phyloP scores from a whole-genome alignment of 192 early-diverging fungal genomes.

The Coemansia sp. region DNA sequence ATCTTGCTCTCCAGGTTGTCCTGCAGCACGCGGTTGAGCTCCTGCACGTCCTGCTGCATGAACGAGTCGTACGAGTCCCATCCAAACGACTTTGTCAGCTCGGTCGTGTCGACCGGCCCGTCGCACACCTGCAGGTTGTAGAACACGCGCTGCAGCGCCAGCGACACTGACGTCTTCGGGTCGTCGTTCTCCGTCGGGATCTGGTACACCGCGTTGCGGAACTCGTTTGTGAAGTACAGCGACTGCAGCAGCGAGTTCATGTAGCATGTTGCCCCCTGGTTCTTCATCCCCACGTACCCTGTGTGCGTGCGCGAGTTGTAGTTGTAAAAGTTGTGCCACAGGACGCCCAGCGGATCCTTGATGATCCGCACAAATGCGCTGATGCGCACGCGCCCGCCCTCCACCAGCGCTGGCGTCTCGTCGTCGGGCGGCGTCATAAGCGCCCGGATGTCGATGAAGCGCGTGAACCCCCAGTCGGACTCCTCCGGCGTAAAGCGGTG shows the following conservation, averaged over 20 bases:
- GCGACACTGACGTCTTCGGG: slow-evolving; percentile 81
- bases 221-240: slow-evolving; percentile 90
- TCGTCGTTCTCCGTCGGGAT: slow-evolving; percentile 90
- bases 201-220: slow-evolving; percentile 88
- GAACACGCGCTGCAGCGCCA: slow-evolving; percentile 94
- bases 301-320: slow-evolving; percentile 90
- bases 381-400: slow-evolving; percentile 66
- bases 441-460: slow-evolving; percentile 60
- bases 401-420: slow-evolving; percentile 60
- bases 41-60: slow-evolving; percentile 99
- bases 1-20: slow-evolving; percentile 97
- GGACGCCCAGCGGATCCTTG: slow-evolving; percentile 84
- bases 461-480: slow-evolving; percentile 95
- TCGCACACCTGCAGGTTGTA: slow-evolving; percentile 79
- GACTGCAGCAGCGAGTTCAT: slow-evolving; percentile 98
- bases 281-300: slow-evolving; percentile 91
- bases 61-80: slow-evolving; percentile 96
- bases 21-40: slow-evolving; percentile 95
- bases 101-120: slow-evolving; percentile 83
- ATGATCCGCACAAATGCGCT: slow-evolving; percentile 74
- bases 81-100: slow-evolving; percentile 97
- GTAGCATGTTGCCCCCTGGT: slow-evolving; percentile 98
- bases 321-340: slow-evolving; percentile 95
- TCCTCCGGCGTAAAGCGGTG: slow-evolving; percentile 84
- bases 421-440: slow-evolving; percentile 46